Evolutionary conservation across 208 protist genomes (phyloP).

Genomic region (Trypanosoma cruzi): DNA sequence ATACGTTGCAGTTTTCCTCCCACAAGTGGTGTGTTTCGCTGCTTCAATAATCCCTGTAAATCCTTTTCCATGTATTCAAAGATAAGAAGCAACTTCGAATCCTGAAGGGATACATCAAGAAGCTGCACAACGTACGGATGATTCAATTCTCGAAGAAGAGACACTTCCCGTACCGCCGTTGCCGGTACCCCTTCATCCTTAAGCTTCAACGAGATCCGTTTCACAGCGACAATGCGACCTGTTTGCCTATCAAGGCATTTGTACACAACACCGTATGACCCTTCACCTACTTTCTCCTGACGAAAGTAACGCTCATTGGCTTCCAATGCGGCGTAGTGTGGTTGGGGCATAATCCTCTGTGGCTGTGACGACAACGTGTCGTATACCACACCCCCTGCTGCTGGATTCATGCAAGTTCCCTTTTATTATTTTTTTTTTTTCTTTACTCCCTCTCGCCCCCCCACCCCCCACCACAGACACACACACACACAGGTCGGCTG

Average conservation of each 20-base stretch:
- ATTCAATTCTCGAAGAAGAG: constrained; percentile 88
- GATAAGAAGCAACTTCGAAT: constrained; percentile 95
- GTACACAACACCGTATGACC: constrained; percentile 97
- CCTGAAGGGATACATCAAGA: constrained; percentile 94
- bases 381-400: constrained; percentile 14
- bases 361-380: constrained; percentile 10
- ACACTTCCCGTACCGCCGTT: constrained; percentile 93
- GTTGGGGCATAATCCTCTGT: background rate
- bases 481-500: no score
- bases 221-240: constrained; percentile 76
- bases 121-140: constrained; percentile 94
- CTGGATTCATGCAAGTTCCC: constrained; percentile 9
- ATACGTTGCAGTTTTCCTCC: constrained; percentile 65
- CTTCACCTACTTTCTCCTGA: constrained; percentile 96
- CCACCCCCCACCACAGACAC: no score
- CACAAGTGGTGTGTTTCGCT: constrained; percentile 54
- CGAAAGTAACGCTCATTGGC: constrained; percentile 73
- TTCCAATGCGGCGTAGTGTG: background rate
- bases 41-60: constrained; percentile 94
- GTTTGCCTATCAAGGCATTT: constrained; percentile 88
- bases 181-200: constrained; percentile 91
- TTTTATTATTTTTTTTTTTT: background rate
- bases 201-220: constrained; percentile 70
- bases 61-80: constrained; percentile 98
- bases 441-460: no score